A percentile compares a stretch with the other conserved stretches of the same genome.
Conservation (phyloP, 805 yeast genomes). For the Candida montana region DNA sequence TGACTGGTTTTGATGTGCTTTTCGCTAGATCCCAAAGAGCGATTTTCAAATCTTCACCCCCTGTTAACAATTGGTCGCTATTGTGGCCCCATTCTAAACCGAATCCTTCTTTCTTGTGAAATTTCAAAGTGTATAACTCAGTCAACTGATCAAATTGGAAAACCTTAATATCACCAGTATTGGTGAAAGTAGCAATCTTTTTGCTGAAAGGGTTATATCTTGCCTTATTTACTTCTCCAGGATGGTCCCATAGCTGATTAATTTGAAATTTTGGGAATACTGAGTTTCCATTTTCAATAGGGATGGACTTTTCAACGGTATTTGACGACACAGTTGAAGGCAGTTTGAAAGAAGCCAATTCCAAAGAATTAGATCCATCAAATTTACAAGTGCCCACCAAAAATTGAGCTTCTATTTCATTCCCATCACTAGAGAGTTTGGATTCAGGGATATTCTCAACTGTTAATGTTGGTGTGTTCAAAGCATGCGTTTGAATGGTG, state of each 20-base stretch:
- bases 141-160: constrained; percentile 29
- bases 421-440: constrained; percentile 19
- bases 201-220: constrained; percentile 35
- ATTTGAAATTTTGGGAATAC: constrained; percentile 35
- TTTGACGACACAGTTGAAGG: constrained; percentile 44
- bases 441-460: constrained; percentile 49
- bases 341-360: constrained; percentile 30
- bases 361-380: constrained; percentile 37
- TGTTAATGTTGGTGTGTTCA: constrained; percentile 54
- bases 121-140: constrained; percentile 32
- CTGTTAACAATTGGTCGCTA: constrained; percentile 48
- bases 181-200: constrained; percentile 19
- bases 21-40: constrained; percentile 62
- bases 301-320: constrained; percentile 16
- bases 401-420: constrained; percentile 33
- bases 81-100: constrained; percentile 62
- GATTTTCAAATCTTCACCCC: constrained; percentile 61
- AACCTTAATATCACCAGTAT: constrained; percentile 43
- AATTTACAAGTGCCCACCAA: constrained; percentile 44
- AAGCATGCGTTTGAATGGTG: constrained; percentile 53
- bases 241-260: constrained; percentile 45
- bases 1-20: constrained; percentile 36
- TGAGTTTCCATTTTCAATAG: constrained; percentile 27
- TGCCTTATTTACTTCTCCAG: constrained; percentile 56
- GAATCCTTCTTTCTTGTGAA: constrained; percentile 63